Base-by-base conservation (phyloP, 768 basidiomycete genomes). In the Leccinellum albellum region DNA sequence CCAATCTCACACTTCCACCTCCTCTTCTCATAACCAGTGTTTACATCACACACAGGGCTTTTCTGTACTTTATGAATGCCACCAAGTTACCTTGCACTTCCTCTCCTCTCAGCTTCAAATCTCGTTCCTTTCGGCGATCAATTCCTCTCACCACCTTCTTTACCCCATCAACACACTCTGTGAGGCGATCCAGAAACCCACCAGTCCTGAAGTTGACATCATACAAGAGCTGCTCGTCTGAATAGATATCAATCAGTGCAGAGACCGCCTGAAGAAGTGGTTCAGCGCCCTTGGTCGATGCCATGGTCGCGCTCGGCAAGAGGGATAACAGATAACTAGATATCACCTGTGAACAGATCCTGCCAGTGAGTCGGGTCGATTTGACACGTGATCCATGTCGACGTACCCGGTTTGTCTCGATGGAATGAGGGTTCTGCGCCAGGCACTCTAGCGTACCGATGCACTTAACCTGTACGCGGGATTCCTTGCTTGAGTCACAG, bases 401-500 rank as follows among this genome's bases (percentile, higher is more conserved):
- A 78, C 75, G 37, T 58, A 71, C 70, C 24, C 40, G 66, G 51
- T 72, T 96, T 48, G 80, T 81, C 10, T 86, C 83, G 28, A 89
- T 73, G 3, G 85, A 81, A 40, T 76, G 70, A 0, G 82, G 81
- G 59, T 84, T 74, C 66, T 89, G 87, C 8, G 93, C 94, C 24
- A 98, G 81, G 55, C 85, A 87, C 61, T 92, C 89, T 17, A 98
- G 76, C n/a, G 90, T 82, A 31, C 93, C 93, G 59, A 96, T 86
- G 59, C 89, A 88, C 68, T 88, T 86, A 5, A 91, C 89, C 32
- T 32, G 32, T 32, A 32, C 32, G 32, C 14, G 13, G 14, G 32
- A 32, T 32, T 32, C 32, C 13, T 32, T 14, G 40, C 63, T 78
- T 0, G 83, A 69, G 42, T 83, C 78, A 61, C 82, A 87, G 3